Base-by-base conservation (phyloP, 257 asterid species). In the Nyctanthes arbortristis region DNA sequence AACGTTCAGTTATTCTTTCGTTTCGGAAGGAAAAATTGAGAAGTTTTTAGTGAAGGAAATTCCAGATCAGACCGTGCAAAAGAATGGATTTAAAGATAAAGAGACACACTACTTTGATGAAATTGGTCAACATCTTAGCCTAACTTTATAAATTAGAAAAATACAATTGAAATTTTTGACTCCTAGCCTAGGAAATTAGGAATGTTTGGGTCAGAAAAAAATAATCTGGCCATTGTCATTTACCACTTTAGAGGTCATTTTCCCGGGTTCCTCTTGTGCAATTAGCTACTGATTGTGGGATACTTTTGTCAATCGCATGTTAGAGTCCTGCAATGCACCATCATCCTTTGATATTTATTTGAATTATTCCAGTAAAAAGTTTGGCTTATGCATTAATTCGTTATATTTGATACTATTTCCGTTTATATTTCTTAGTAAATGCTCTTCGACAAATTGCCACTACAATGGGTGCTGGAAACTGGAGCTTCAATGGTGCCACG, bases 391-490 rank as follows among this genome's bases (percentile, higher is more conserved):
- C n/a, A n/a, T n/a, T n/a, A n/a, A 39, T 49, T 24, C 58, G 16
- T 49, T n/a, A n/a, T 49, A n/a, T 49, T 45, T 20, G 28, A 49
- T 18, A 22, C 3, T 49, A 20, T 49, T 49, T 4, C n/a, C 27
- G 10, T 10, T 49, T 13, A 20, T 49, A 22, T 20, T 12, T 65
- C 35, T 71, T 69, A 93, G 98, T 84, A 76, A 86, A 84, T 67
- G 88, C 77, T 71, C 93, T 93, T 67, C 85, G 81, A 80, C 85
- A 84, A 79, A 74, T 89, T 43, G 93, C 85, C 37, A 67, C 75
- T 20, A 86, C 84, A 69, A 76, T 93, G 94, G 98, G 98, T n/a
- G 93, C 92, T 52, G 75, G 79, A 65, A 36, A 62, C 67, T 89
- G 91, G 96, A 77, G 60, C 72, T 91, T 93, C 73, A 45, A 89